A percentile compares a stretch with the other conserved stretches of the same genome.
phyloP scores from a whole-genome alignment of 192 early-diverging fungal genomes.

The Entomortierella beljakovae region DNA sequence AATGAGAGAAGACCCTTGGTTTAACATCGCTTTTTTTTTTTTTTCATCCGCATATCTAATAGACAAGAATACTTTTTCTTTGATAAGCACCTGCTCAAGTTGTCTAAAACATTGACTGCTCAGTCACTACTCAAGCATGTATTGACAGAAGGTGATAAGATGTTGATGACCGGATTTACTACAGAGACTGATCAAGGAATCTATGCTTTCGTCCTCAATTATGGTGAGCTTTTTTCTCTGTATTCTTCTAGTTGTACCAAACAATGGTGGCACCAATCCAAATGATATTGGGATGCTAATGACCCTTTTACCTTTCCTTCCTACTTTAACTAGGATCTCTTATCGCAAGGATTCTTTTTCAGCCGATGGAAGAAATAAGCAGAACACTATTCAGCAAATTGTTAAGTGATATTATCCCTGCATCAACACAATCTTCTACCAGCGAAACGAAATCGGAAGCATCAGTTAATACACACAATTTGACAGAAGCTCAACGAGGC shows the following conservation, averaged over 20 bases:
- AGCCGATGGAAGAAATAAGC: constrained; percentile 92
- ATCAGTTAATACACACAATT: neutral
- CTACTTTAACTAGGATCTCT: constrained; percentile 75
- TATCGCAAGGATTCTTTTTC: constrained; percentile 90
- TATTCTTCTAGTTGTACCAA: neutral
- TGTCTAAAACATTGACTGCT: constrained; percentile 81
- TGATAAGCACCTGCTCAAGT: constrained; percentile 66
- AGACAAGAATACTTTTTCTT: constrained; percentile 64
- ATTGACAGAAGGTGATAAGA: constrained; percentile 96
- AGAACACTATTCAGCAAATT: constrained; percentile 87
- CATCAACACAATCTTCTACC: constrained; percentile 4
- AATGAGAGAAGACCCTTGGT: neutral
- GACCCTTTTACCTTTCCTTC: neutral
- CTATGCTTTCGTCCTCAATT: constrained; percentile 89
- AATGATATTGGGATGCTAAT: neutral
- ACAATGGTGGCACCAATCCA: neutral
- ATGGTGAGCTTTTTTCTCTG: constrained; percentile 62
- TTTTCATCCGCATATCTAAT: neutral
- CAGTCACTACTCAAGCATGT: constrained; percentile 95
- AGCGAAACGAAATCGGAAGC: neutral
- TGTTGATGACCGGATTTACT: constrained; percentile 79
- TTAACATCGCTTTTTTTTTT: constrained; percentile 9
- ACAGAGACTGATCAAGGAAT: constrained; percentile 72
- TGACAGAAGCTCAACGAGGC: constrained; percentile 23
- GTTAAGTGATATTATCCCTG: constrained; percentile 42